phyloP scores from a whole-genome alignment of 495 filamentous ascomycete genomes.

The Cercophora samala region DNA sequence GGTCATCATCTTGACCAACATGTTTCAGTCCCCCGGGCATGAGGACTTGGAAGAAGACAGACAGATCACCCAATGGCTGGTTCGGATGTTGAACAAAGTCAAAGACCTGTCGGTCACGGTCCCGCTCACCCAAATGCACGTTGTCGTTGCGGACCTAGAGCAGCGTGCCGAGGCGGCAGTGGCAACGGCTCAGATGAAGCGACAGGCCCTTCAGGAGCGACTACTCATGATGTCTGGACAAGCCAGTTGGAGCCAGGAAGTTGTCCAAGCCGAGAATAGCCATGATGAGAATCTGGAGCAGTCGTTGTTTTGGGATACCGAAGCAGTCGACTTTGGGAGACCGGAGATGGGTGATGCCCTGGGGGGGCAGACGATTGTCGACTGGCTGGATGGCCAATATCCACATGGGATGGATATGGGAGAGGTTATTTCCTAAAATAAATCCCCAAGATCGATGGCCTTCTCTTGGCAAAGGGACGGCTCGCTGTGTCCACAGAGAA shows the following conservation, averaged over 20 bases:
- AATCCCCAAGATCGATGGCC: background rate
- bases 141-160: slow-evolving; percentile 22
- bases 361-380: background rate
- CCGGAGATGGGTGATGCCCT: background rate
- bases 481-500: background rate
- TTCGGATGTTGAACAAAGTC: slow-evolving; percentile 25
- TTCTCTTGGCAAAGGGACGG: background rate
- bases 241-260: background rate
- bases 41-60: slow-evolving; percentile 23
- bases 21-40: slow-evolving; percentile 26
- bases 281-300: background rate
- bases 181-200: slow-evolving; percentile 11
- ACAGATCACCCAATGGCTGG: slow-evolving; percentile 18
- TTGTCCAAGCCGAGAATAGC: background rate
- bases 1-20: slow-evolving; percentile 31
- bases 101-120: slow-evolving; percentile 20
- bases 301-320: background rate
- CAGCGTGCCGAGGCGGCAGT: slow-evolving; percentile 20
- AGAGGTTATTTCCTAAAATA: background rate
- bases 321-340: background rate
- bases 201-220: background rate
- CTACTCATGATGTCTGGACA: background rate
- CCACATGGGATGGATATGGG: background rate
- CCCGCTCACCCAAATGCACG: slow-evolving; percentile 22
- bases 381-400: background rate